These are phyloP conservation scores for Leishmania lainsoni DNA, from an alignment of 208 protist species.

Conservation along the genomic window DNA sequence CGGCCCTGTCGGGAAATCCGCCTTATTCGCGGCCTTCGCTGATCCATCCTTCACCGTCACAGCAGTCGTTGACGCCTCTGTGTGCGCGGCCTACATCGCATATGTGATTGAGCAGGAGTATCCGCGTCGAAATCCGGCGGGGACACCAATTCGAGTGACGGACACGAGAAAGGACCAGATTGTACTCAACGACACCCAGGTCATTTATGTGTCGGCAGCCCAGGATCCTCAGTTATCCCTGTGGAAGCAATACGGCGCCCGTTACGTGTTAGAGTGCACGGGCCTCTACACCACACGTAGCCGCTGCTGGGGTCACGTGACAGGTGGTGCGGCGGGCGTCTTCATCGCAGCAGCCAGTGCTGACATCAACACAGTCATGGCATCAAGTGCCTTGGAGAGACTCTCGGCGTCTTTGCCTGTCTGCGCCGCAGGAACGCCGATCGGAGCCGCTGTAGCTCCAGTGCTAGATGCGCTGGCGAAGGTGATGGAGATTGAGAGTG, in stretches of 20 bases:
- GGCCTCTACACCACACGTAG: slow-evolving; percentile 96
- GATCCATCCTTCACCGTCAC: slow-evolving; percentile 76
- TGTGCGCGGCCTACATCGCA: slow-evolving; percentile 93
- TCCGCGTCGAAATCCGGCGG: slow-evolving; percentile 16
- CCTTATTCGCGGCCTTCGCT: slow-evolving; percentile 83
- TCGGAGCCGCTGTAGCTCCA: slow-evolving; percentile 98
- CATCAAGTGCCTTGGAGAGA: slow-evolving; percentile 94
- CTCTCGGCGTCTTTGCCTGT: slow-evolving; percentile 76
- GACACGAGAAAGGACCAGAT: slow-evolving; percentile 57
- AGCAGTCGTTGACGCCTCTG: slow-evolving; percentile 96
- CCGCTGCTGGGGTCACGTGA: slow-evolving; percentile 89
- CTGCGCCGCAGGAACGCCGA: slow-evolving; percentile 97
- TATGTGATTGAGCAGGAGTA: slow-evolving; percentile 95
- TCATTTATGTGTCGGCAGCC: slow-evolving; percentile 32
- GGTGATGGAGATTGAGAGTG: slow-evolving; percentile 93
- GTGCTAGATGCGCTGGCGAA: slow-evolving; percentile 95
- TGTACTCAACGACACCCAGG: slow-evolving; percentile 49
- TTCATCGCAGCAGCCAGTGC: slow-evolving; percentile 97
- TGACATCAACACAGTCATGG: slow-evolving; percentile 95
- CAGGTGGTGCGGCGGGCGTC: slow-evolving; percentile 95
- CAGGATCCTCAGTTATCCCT: slow-evolving; percentile 89
- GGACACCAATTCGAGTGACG: slow-evolving; percentile 19
- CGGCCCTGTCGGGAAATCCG: slow-evolving; percentile 94
- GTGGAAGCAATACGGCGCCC: slow-evolving; percentile 89
- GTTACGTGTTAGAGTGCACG: slow-evolving; percentile 98